Conservation (phyloP, 2,329 filamentous ascomycete genomes). For the Phialocephala sp. region DNA sequence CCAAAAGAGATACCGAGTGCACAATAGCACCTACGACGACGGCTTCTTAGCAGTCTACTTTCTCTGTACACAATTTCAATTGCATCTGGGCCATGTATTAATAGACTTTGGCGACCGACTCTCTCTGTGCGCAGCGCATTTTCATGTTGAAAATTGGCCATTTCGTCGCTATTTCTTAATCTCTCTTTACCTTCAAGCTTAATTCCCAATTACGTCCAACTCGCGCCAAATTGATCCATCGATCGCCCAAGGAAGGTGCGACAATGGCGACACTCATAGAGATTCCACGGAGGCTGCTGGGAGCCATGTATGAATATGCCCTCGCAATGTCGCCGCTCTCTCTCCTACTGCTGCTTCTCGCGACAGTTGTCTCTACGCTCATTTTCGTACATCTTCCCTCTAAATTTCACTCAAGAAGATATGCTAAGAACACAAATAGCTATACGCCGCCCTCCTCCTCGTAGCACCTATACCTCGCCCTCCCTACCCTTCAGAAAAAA, state of each 20-base stretch:
- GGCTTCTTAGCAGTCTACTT: neutral
- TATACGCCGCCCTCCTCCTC: conserved; percentile 72
- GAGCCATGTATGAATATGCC: conserved; percentile 19
- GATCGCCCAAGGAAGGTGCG: neutral
- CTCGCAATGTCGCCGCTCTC: conserved; percentile 21
- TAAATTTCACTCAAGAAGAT: neutral
- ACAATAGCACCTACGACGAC: conserved; percentile 2
- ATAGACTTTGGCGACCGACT: neutral
- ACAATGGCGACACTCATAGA: conserved; percentile 30
- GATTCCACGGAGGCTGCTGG: conserved; percentile 22
- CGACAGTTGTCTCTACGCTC: conserved; percentile 21
- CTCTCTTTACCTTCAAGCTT: neutral
- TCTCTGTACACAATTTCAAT: conserved; percentile 2
- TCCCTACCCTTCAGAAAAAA: conserved; percentile 79
- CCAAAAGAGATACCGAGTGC: conserved; percentile 8
- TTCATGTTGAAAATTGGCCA: conserved; percentile 1
- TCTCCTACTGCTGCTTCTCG: conserved; percentile 21
- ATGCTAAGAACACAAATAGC: conserved; percentile 48
- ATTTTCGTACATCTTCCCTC: conserved; percentile 24
- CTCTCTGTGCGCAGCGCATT: neutral
- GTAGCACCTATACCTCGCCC: conserved; percentile 82
- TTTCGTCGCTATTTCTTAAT: neutral
- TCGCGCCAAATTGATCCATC: neutral
- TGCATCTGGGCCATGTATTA: conserved; percentile 3
- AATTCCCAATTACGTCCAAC: neutral